Base-by-base conservation (phyloP, 805 yeast species). In the Sungouiozyma ichnusensis region DNA sequence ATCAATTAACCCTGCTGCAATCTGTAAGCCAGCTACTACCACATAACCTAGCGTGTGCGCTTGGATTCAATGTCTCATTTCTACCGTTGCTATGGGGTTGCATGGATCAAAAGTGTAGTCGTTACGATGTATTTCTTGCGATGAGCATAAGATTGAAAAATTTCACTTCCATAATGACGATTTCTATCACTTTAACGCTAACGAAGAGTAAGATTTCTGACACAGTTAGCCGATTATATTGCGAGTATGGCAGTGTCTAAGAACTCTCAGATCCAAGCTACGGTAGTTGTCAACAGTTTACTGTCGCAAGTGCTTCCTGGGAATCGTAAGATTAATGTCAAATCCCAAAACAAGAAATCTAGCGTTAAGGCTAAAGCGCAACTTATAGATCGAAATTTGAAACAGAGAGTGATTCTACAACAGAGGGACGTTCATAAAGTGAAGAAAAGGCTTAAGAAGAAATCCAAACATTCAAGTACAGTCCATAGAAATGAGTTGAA, bases 261-360 rank as follows among this genome's bases (percentile, higher is more conserved):
- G 15, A 40, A 57, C 3, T 55, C 71, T 5, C 59, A 64, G 41
- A 37, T 52, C 11, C 68, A 65, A 43, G 69, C 73, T 0, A 59
- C 60, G 16, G 43, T 51, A 8, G 67, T 72, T 0, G 71, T 73
- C n/a, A 68, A 67, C 47, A 63, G 60, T 42, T 59, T 74, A 8
- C 49, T 69, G 20, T 53, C 60, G 24, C 47, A 48, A 8, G 50
- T 68, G 5, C 51, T 68, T 8, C 73, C 72, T 7, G 69, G 69
- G 18, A 59, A 64, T 37, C 43, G 53, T 7, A 48, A 47, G 20
- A 36, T 51, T n/a, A 40, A 43, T 11, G 41, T 36, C 8, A 43
- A 42, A 6, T 42, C 44, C 4, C 37, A 42, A 16, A 42, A 36
- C 4, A 43, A 44, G 29, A 38, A 14, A 9, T 40, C 42, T 4